Conservation (phyloP, 2,329 filamentous ascomycete genomes). For the Lomentospora prolificans region DNA sequence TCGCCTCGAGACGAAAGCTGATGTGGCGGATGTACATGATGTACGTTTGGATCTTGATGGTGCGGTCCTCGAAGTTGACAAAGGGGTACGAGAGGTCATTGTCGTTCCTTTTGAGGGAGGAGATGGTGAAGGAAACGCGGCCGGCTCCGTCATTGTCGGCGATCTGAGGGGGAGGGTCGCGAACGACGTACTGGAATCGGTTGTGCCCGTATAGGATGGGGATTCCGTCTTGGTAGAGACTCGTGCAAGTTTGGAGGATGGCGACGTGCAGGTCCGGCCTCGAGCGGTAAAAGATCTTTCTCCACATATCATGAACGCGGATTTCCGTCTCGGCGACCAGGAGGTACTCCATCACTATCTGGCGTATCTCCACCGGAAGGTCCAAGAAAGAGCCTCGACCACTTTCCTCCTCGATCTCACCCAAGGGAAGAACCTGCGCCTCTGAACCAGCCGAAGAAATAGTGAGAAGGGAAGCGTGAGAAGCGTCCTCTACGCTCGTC, state of each 20-base stretch:
- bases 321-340: conserved; percentile 23
- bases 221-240: conserved; percentile 26
- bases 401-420: too few species aligned
- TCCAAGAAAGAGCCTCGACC: conserved; percentile 7
- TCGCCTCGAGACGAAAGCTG: conserved; percentile 22
- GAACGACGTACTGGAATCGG: conserved; percentile 34
- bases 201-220: conserved; percentile 38
- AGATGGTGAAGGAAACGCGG: too few species aligned
- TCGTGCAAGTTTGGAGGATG: conserved; percentile 27
- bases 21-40: conserved; percentile 7
- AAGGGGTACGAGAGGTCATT: too few species aligned
- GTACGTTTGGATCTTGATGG: conserved; percentile 8
- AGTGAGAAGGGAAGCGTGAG: too few species aligned
- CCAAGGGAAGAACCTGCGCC: too few species aligned
- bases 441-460: too few species aligned
- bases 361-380: conserved; percentile 21
- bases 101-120: too few species aligned
- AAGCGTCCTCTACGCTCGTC: too few species aligned
- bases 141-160: too few species aligned
- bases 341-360: conserved; percentile 21
- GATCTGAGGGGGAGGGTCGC: conserved; percentile 26
- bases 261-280: conserved; percentile 19
- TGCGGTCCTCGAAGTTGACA: conserved; percentile 1
- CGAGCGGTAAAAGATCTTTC: conserved; percentile 18
- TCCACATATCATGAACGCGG: conserved; percentile 24